These are phyloP conservation scores for Ophiostoma montium DNA, from an alignment of 2,329 filamentous ascomycete species.

Conservation along the genomic window DNA sequence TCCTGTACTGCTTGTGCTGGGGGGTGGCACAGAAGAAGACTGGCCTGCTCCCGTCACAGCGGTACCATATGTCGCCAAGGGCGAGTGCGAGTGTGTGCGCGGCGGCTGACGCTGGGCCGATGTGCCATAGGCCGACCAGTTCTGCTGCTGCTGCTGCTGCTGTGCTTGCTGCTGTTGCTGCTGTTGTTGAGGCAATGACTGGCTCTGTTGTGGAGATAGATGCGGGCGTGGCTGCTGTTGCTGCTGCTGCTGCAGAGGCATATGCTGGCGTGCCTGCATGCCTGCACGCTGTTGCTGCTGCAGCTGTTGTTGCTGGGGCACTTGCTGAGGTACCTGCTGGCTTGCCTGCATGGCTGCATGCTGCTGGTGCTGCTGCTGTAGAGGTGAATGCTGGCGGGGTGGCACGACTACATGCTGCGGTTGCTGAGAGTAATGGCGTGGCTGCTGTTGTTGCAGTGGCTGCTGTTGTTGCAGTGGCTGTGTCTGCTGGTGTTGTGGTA, in stretches of 20 bases:
- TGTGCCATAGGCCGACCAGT: background rate
- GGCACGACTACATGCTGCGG: no score
- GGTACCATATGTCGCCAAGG: no score
- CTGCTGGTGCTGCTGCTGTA: conserved; percentile 5
- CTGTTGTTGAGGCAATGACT: background rate
- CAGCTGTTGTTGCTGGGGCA: conserved; percentile 24
- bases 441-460: conserved; percentile 15
- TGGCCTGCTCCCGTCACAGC: no score
- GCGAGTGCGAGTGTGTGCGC: background rate
- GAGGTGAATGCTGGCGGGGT: no score
- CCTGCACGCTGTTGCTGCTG: background rate
- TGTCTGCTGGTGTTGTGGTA: background rate
- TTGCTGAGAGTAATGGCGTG: conserved; percentile 16
- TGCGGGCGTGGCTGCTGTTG: conserved; percentile 6
- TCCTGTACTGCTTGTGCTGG: background rate
- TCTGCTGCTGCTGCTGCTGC: background rate
- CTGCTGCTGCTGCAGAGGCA: background rate
- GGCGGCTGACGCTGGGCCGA: no score
- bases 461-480: no score
- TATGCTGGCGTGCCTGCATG: background rate
- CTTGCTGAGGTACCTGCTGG: conserved; percentile 9
- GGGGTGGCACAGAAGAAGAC: no score
- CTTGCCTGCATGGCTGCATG: background rate
- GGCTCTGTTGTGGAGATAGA: background rate
- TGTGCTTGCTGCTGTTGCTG: background rate